Base-by-base conservation (phyloP, 371 early-diverging fungal genomes). In the Apophysomyces variabilis region DNA sequence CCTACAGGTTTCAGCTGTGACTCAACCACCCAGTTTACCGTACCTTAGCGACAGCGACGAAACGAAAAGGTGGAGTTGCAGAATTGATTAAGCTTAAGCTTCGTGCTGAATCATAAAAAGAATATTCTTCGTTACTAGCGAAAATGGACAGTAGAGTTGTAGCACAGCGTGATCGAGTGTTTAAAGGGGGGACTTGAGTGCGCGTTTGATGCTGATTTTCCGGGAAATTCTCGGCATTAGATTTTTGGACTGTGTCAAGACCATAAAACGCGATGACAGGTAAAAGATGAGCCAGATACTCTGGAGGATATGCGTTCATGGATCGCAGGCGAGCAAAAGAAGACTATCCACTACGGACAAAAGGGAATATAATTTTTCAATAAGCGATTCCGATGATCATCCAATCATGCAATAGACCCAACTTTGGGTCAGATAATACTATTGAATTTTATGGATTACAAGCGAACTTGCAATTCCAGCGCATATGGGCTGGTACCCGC, bases 291-390 rank as follows among this genome's bases (percentile, higher is more conserved):
- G 86, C 79, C 54, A 89, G 72, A 71, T 86, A 89, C 69, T 90
- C 91, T 44, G 82, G 67, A 16, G 93, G 91, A 66, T 90, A 91
- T 1, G 85, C 68, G 66, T 91, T 85, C 91, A 91, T 86, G 16
- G 11, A 50, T 7, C 21, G 54, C 32, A 26, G 32, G 1, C 32
- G 32, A 26, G 32, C 32, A 26, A 26, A 26, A 26, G 32, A 26
- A 26, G 32, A 26, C 32, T 3, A 26, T 26, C 32, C 32, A 26
- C 32, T 26, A 26, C 32, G 32, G 32, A 26, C 32, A 26, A 26
- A 26, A 26, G 32, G 32, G 32, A 26, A 26, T 26, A 26, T 26
- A 26, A 26, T 26, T 26, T 26, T 26, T 26, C 32, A 26, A 26
- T 26, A 26, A 26, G 32, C 32, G 32, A 26, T 26, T 3, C 32